Percentiles rank a stretch among this genome's conserved stretches.
Evolutionary conservation across 805 yeast species (phyloP).

Genomic region (Zygoascus tannicola): DNA sequence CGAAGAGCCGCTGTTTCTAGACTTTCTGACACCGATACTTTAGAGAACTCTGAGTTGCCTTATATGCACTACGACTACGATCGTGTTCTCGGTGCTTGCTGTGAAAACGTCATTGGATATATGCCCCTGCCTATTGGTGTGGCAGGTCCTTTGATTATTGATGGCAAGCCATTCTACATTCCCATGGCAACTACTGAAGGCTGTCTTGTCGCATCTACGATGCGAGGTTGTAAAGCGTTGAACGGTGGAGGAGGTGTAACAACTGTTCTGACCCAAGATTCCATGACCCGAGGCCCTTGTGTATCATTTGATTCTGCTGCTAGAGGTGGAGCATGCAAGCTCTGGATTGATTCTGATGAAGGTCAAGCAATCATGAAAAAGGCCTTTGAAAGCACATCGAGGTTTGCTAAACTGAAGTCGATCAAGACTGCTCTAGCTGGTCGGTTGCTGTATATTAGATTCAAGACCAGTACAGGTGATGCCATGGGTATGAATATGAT

Average conservation of each 20-base stretch:
- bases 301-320: slow-evolving; percentile 73
- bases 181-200: slow-evolving; percentile 99
- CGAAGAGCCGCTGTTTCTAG: slow-evolving; percentile 90
- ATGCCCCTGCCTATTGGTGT: slow-evolving; percentile 96
- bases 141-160: slow-evolving; percentile 93
- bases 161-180: slow-evolving; percentile 77
- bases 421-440: slow-evolving; percentile 94
- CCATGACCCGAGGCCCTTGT: slow-evolving; percentile 99
- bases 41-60: slow-evolving; percentile 67
- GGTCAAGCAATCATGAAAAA: slow-evolving; percentile 72
- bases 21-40: slow-evolving; percentile 70
- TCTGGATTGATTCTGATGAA: slow-evolving; percentile 93
- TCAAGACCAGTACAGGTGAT: slow-evolving; percentile 98
- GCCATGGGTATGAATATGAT: slow-evolving; percentile 99
- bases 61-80: slow-evolving; percentile 80
- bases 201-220: slow-evolving; percentile 93
- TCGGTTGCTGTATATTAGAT: slow-evolving; percentile 74
- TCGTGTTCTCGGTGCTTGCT: slow-evolving; percentile 96
- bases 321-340: slow-evolving; percentile 89
- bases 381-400: slow-evolving; percentile 92
- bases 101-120: slow-evolving; percentile 96
- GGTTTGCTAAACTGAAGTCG: slow-evolving; percentile 91
- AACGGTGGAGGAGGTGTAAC: slow-evolving; percentile 94
- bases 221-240: slow-evolving; percentile 98
- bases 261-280: slow-evolving; percentile 88